Evolutionary conservation across 176 grass and related monocot species (phyloP).

Genomic region (Aegilops longissima): DNA sequence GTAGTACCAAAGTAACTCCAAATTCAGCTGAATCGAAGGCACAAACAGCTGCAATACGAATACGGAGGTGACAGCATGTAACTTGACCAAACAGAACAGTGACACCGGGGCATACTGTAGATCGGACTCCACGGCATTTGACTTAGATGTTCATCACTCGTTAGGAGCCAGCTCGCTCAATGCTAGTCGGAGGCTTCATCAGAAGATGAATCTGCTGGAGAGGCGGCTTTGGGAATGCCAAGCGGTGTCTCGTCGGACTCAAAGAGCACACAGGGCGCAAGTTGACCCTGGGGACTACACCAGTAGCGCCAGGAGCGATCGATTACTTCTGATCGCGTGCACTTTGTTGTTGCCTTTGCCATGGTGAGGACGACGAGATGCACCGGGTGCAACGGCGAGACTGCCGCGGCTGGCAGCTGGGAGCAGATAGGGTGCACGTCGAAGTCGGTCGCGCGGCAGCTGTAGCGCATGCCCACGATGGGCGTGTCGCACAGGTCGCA

Average conservation of each 20-base stretch:
- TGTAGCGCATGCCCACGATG: neutral
- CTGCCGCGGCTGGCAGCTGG: neutral
- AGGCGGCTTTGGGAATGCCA: neutral
- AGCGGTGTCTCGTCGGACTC: neutral
- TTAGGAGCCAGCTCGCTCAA: neutral
- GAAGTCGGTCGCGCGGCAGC: neutral
- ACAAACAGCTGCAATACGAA: neutral
- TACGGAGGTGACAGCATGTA: neutral
- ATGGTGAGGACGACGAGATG: neutral
- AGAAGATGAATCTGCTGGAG: neutral
- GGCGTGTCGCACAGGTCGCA: neutral
- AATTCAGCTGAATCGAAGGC: neutral
- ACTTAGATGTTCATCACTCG: neutral
- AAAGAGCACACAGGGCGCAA: too few species aligned
- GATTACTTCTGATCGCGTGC: too few species aligned
- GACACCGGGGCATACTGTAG: neutral
- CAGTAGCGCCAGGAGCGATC: neutral
- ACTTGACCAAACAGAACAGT: too few species aligned
- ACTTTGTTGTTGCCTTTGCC: fast-evolving
- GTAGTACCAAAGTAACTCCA: too few species aligned
- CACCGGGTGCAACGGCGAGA: constrained; percentile 4
- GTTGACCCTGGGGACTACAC: neutral
- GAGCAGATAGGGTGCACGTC: constrained; percentile 3
- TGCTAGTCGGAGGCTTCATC: neutral
- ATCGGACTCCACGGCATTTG: neutral